Evolutionary conservation across 805 yeast genomes (phyloP).

Genomic region (Candida andamanensis): DNA sequence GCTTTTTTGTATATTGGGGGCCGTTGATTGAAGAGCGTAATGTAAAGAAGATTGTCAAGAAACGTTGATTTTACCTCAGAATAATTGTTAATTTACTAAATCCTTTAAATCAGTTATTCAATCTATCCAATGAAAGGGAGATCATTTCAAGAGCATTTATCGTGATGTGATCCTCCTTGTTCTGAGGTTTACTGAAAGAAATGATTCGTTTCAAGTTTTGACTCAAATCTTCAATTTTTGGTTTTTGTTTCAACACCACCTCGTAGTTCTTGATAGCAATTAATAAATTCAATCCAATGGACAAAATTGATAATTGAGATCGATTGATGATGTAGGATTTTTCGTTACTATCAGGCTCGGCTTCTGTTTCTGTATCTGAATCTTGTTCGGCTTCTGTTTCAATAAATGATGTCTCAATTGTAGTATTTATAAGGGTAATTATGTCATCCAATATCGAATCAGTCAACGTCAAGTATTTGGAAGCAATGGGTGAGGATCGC

Average conservation of each 20-base stretch:
- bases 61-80: conserved; percentile 6
- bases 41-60: conserved; percentile 19
- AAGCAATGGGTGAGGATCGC: conserved; percentile 26
- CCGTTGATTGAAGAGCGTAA: conserved; percentile 61
- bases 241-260: conserved; percentile 11
- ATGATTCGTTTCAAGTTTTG: conserved; percentile 24
- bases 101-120: conserved; percentile 12
- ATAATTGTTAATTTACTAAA: not conserved
- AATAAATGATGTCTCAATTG: conserved; percentile 32
- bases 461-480: conserved; percentile 39
- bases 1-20: conserved; percentile 93
- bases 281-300: conserved; percentile 55
- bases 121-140: conserved; percentile 30
- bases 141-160: conserved; percentile 31
- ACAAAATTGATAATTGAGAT: conserved; percentile 36
- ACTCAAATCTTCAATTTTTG: conserved; percentile 13
- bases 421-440: conserved; percentile 34
- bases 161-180: conserved; percentile 12
- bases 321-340: conserved; percentile 16
- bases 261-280: conserved; percentile 25
- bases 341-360: conserved; percentile 8
- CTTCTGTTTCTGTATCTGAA: conserved; percentile 13
- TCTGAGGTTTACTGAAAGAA: conserved; percentile 12
- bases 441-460: conserved; percentile 39
- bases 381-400: conserved; percentile 10